These are phyloP conservation scores for Candolleomyces eurysporus DNA, from an alignment of 768 basidiomycete genomes.

Conservation along the genomic window DNA sequence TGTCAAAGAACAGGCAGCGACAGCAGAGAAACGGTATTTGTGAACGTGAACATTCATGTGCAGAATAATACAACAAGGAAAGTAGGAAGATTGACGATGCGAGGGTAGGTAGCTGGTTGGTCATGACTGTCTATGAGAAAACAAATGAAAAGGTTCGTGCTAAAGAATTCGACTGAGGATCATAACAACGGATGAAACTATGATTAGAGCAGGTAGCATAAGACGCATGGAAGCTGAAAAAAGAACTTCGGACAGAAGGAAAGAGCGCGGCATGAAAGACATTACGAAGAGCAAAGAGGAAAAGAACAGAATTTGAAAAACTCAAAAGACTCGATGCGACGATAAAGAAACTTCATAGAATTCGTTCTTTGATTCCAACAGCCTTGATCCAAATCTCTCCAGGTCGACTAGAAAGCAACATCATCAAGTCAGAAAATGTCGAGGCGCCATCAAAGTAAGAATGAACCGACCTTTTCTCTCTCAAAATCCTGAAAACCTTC, in stretches of 20 bases:
- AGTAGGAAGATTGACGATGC: too few species aligned
- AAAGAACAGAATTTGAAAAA: background rate
- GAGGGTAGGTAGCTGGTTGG: too few species aligned
- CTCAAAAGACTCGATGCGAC: background rate
- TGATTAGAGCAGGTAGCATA: background rate
- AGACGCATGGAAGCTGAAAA: too few species aligned
- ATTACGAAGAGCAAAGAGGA: background rate
- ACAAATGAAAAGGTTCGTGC: background rate
- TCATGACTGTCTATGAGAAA: too few species aligned
- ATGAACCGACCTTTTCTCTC: constrained; percentile 62
- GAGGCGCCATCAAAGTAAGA: constrained; percentile 26
- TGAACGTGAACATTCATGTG: too few species aligned
- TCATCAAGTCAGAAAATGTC: constrained; percentile 4
- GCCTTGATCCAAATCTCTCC: constrained; percentile 72
- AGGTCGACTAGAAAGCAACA: constrained; percentile 49
- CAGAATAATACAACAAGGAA: background rate
- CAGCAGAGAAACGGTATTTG: too few species aligned
- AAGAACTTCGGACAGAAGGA: background rate
- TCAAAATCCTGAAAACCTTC: constrained; percentile 61
- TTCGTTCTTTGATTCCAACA: constrained; percentile 63
- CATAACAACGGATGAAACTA: background rate
- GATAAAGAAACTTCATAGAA: constrained; percentile 36
- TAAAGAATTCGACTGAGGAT: background rate
- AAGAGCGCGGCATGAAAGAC: background rate
- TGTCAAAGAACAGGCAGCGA: too few species aligned